Evolutionary conservation across 2,329 filamentous ascomycete species (phyloP).

Genomic region (Aspergillus pseudoviridinutans): DNA sequence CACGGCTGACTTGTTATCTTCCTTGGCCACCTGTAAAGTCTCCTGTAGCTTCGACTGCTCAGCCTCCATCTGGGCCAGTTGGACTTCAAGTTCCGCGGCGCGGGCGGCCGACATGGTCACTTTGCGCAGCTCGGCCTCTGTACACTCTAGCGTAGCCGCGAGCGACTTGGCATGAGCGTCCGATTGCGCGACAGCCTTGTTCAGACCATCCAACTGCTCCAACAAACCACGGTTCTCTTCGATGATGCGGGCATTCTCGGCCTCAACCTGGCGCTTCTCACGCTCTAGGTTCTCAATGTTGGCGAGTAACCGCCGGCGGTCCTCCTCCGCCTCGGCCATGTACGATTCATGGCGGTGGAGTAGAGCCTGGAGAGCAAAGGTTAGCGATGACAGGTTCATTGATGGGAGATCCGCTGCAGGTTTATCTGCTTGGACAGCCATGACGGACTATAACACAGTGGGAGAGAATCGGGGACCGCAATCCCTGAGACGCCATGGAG

Average conservation of each 20-base stretch:
- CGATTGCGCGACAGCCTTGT: slow-evolving; percentile 72
- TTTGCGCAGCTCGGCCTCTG: slow-evolving; percentile 71
- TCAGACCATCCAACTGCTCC: slow-evolving; percentile 79
- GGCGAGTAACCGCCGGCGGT: slow-evolving; percentile 67
- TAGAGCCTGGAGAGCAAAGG: slow-evolving; percentile 74
- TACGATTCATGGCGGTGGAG: slow-evolving; percentile 90
- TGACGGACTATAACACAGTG: slow-evolving; percentile 29
- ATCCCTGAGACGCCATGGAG: slow-evolving; percentile 20
- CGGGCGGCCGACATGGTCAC: slow-evolving; percentile 70
- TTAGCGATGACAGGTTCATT: slow-evolving; percentile 56
- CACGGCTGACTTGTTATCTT: slow-evolving; percentile 73
- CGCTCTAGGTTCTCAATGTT: slow-evolving; percentile 73
- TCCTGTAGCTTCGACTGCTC: slow-evolving; percentile 73
- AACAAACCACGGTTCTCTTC: slow-evolving; percentile 79
- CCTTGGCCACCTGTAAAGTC: slow-evolving; percentile 61
- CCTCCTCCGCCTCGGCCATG: slow-evolving; percentile 85
- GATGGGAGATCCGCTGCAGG: slow-evolving; percentile 14
- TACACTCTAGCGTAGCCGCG: slow-evolving; percentile 70
- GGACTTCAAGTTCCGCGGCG: slow-evolving; percentile 73
- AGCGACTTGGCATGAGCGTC: slow-evolving; percentile 75
- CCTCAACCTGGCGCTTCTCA: slow-evolving; percentile 70
- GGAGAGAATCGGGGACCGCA: slow-evolving; percentile 25
- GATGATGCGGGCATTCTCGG: slow-evolving; percentile 70
- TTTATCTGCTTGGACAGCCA: slow-evolving; percentile 21
- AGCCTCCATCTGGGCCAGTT: slow-evolving; percentile 72